Evolutionary conservation across 257 asterid genomes (phyloP), one percentile per base, ranked within the genome.

Genomic region (Solanum peruvianum): DNA sequence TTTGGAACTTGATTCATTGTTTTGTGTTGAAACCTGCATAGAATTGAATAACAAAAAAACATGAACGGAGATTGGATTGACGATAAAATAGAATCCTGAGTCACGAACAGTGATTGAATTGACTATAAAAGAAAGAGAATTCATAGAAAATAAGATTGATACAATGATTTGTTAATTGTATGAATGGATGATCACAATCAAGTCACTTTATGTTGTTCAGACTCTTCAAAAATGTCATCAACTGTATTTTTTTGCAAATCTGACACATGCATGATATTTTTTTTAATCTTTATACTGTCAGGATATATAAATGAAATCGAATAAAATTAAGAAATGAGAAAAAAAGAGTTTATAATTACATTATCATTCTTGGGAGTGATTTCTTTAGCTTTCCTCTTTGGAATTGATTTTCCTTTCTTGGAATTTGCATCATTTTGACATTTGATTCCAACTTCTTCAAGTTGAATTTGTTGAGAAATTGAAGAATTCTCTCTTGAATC

Each of bases 401-500:
- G 82, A 73, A 77, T 82, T 18, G 98, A 86, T 42, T 95, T 96
- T 88, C 98, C 93, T 92, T 96, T 96, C 85, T 96, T 93, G 76
- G 93, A 87, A 92, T 87, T 89, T 0, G 89, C 84, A 66, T 88
- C 93, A 88, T 78, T 87, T 12, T 85, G 83, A 42, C 37, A 76
- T 76, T 76, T 76, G 1, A 42, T 89, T 60, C 76, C 91, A 66
- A 41, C 81, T 81, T 89, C 92, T n/a, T 88, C 91, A 87, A 60
- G 69, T 7, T 93, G 91, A 92, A 94, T 92, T 92, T 92, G 98
- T 41, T 94, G 95, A 44, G 97, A 92, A 66, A 94, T 89, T 14
- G 97, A 89, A 18, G 98, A 96, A 90, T 92, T 93, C 92, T 96
- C 98, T 90, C 92, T 89, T 18, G 97, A 95, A 85, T 94, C 95